Evolutionary conservation across 208 protist species (phyloP).

Genomic region (Leishmania major): DNA sequence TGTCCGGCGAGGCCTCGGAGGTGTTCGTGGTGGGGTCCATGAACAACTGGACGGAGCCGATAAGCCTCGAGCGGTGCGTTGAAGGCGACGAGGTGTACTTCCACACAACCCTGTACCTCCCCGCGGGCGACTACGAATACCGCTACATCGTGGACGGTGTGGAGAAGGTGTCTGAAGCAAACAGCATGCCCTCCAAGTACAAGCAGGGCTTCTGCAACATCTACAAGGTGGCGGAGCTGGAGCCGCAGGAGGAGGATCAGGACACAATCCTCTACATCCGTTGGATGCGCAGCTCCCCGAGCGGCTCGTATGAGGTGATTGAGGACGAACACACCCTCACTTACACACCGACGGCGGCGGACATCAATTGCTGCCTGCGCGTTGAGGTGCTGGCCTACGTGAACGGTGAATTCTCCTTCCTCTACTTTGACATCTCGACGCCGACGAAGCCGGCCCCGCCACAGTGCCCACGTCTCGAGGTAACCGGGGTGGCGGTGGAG

Average conservation of each 20-base stretch:
- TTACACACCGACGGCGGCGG: constrained; percentile 74
- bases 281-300: constrained; percentile 85
- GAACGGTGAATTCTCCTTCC: constrained; percentile 85
- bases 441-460: constrained; percentile 80
- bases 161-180: constrained; percentile 86
- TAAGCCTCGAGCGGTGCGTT: constrained; percentile 82
- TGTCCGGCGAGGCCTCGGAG: constrained; percentile 88
- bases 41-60: constrained; percentile 92
- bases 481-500: constrained; percentile 81
- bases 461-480: constrained; percentile 77
- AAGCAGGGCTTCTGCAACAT: constrained; percentile 89
- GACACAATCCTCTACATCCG: constrained; percentile 92
- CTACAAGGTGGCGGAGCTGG: constrained; percentile 79
- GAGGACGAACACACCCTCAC: constrained; percentile 84
- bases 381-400: constrained; percentile 91
- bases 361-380: constrained; percentile 88
- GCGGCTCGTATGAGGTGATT: constrained; percentile 84
- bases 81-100: constrained; percentile 86
- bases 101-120: constrained; percentile 92
- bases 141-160: constrained; percentile 93
- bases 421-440: constrained; percentile 92
- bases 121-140: constrained; percentile 92
- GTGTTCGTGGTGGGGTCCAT: constrained; percentile 92
- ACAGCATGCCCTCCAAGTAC: constrained; percentile 84
- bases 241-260: constrained; percentile 71